Conservation (phyloP, 192 early-diverging fungal genomes). For the Kickxella alabastrina region DNA sequence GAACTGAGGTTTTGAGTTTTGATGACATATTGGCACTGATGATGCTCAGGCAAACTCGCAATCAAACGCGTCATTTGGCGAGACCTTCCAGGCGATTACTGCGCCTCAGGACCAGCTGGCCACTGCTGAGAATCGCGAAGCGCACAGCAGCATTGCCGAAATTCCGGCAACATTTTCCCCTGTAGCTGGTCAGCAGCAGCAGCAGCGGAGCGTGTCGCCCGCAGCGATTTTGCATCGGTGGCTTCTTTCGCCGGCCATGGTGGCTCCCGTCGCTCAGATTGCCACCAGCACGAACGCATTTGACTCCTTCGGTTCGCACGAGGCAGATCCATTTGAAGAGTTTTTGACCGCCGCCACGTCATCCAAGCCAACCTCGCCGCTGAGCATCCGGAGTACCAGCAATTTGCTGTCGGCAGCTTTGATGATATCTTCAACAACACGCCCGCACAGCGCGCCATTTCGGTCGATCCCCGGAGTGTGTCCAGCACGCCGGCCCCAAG, state of each 20-base stretch:
- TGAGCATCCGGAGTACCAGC: neutral
- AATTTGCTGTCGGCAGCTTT: conserved; percentile 6
- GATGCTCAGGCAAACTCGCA: conserved; percentile 20
- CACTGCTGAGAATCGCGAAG: neutral
- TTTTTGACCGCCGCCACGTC: conserved; percentile 31
- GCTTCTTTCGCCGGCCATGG: no score
- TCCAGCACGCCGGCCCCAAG: conserved; percentile 43
- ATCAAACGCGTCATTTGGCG: conserved; percentile 13
- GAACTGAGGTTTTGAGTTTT: conserved; percentile 36
- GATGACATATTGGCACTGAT: conserved; percentile 47
- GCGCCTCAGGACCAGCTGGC: neutral
- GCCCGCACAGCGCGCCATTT: conserved; percentile 3
- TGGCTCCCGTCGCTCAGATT: neutral
- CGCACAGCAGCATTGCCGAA: no score
- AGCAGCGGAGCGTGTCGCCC: conserved; percentile 4
- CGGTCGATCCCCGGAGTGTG: conserved; percentile 37
- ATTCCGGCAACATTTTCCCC: conserved; percentile 2
- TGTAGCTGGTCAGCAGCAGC: conserved; percentile 2
- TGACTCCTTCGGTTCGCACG: conserved; percentile 44
- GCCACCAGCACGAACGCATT: conserved; percentile 28
- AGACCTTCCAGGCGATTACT: conserved; percentile 7
- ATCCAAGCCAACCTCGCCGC: conserved; percentile 3
- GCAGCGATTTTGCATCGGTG: no score
- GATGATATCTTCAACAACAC: conserved; percentile 10
- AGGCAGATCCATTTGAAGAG: conserved; percentile 45